Conservation (phyloP, 495 filamentous ascomycete species). For the Lentithecium fluviatile region DNA sequence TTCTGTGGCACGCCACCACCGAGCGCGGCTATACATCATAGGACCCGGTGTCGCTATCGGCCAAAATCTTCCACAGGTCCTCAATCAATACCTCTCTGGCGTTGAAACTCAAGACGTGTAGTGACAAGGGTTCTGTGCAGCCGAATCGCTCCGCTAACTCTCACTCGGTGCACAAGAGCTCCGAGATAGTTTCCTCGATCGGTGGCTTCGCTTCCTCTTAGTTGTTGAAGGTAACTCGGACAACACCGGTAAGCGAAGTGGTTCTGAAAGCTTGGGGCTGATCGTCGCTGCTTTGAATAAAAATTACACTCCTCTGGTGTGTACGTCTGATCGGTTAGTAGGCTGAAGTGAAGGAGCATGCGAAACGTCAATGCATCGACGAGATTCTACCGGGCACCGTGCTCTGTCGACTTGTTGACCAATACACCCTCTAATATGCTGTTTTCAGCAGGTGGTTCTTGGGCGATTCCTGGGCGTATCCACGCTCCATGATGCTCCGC, state of each 20-base stretch:
- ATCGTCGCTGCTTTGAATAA: constrained; percentile 19
- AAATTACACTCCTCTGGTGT: background rate
- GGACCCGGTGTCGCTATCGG: constrained; percentile 21
- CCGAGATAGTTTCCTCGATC: constrained; percentile 12
- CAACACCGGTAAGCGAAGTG: constrained; percentile 10
- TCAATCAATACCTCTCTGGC: constrained; percentile 24
- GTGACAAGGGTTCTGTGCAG: constrained; percentile 24
- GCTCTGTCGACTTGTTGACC: constrained; percentile 21
- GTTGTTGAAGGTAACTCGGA: constrained; percentile 16
- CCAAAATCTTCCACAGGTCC: constrained; percentile 37
- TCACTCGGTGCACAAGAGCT: constrained; percentile 12
- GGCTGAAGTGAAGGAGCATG: constrained; percentile 41
- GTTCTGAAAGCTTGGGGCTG: constrained; percentile 7
- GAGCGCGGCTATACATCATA: too few species aligned
- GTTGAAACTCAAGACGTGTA: constrained; percentile 28
- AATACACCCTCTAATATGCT: constrained; percentile 22
- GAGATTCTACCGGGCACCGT: constrained; percentile 44
- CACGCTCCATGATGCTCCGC: constrained; percentile 44
- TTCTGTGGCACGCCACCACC: too few species aligned
- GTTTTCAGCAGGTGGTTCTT: constrained; percentile 40
- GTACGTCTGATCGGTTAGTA: constrained; percentile 37
- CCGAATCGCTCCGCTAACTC: constrained; percentile 29
- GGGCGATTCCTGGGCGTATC: constrained; percentile 45
- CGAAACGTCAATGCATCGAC: constrained; percentile 42
- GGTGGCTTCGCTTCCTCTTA: constrained; percentile 8